Conservation (phyloP, 176 grass and related monocot genomes). For the Chloris gayana region DNA sequence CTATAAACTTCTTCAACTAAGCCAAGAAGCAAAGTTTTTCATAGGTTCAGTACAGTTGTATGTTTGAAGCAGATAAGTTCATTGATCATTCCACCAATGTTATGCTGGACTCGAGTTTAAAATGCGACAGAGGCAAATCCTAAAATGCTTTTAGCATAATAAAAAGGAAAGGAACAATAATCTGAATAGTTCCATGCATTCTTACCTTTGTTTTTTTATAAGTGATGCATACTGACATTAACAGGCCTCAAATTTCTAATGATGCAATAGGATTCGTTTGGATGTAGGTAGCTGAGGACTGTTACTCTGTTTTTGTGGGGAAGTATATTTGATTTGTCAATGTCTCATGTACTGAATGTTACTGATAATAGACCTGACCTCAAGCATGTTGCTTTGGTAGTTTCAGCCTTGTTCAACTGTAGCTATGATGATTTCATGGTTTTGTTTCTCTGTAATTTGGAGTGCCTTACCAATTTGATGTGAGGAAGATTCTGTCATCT, state of each 20-base stretch:
- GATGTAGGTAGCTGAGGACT: background rate
- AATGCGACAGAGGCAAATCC: background rate
- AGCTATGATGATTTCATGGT: too few species aligned
- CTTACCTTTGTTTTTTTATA: too few species aligned
- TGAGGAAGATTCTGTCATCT: too few species aligned
- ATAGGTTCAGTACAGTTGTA: background rate
- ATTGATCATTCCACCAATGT: background rate
- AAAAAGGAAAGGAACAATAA: too few species aligned
- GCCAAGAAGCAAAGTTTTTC: background rate
- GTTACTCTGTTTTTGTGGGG: too few species aligned
- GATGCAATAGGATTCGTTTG: slow-evolving; percentile 32
- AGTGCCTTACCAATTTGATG: too few species aligned
- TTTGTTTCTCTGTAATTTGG: too few species aligned
- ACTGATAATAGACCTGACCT: too few species aligned
- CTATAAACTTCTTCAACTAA: too few species aligned
- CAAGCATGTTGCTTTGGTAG: too few species aligned
- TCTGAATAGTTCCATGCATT: background rate
- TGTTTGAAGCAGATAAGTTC: slow-evolving; percentile 7
- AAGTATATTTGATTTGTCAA: background rate
- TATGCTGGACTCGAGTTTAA: background rate
- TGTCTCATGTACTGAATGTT: too few species aligned
- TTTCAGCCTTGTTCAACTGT: too few species aligned
- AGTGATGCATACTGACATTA: background rate
- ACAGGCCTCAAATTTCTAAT: slow-evolving; percentile 15
- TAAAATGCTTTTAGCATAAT: background rate